These are phyloP conservation scores for Tylopilus sp. DNA, from an alignment of 768 basidiomycete genomes.

Conservation along the genomic window DNA sequence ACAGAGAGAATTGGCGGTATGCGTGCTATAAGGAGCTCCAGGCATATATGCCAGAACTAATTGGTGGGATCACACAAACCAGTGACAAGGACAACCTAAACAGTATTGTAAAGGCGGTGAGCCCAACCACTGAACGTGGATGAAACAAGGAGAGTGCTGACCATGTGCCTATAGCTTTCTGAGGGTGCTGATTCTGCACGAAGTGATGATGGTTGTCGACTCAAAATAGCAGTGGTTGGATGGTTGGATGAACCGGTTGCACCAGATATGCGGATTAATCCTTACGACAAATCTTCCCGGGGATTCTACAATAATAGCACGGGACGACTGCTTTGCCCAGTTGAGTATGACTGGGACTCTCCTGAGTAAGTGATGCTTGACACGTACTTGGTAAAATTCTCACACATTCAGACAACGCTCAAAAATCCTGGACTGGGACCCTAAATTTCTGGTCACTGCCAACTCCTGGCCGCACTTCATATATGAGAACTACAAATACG, in stretches of 20 bases:
- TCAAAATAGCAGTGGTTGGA: not conserved
- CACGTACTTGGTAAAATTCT: not conserved
- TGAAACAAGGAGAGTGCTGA: not conserved
- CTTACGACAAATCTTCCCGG: not conserved
- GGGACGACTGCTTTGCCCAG: not conserved
- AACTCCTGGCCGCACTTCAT: not conserved
- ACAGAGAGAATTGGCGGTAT: not conserved
- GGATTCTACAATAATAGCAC: not conserved
- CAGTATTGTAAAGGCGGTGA: not conserved
- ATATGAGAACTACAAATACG: not conserved
- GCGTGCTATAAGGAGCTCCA: not conserved
- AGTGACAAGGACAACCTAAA: not conserved
- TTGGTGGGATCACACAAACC: not conserved
- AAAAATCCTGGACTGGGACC: not conserved
- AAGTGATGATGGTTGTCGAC: not conserved
- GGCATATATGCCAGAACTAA: not conserved
- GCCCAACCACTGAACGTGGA: not conserved
- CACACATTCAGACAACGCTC: not conserved
- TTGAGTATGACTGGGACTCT: not conserved
- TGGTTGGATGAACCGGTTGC: no score
- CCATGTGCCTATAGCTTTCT: not conserved
- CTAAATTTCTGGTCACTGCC: not conserved
- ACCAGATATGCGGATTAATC: not conserved
- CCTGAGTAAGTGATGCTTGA: not conserved
- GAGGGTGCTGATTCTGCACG: not conserved